phyloP scores from a whole-genome alignment of 495 filamentous ascomycete genomes.

The Penicillium dipodomyicola region DNA sequence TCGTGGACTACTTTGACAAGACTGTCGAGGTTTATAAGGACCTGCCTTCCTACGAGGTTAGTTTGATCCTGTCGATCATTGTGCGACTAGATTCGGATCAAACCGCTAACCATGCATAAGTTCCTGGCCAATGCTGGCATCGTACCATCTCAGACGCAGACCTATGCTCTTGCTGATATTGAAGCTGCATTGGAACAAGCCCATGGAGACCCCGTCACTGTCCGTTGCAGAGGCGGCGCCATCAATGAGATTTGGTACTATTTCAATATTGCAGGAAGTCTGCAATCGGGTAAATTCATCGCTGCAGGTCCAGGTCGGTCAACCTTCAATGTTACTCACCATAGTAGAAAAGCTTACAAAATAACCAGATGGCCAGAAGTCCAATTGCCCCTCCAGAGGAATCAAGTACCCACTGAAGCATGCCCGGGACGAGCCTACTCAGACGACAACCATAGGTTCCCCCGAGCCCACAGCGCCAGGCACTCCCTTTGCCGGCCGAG shows the following conservation, averaged over 20 bases:
- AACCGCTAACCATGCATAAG: slow-evolving; percentile 19
- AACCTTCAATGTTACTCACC: not conserved
- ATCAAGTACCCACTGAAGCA: slow-evolving; percentile 69
- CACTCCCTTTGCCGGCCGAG: slow-evolving; percentile 52
- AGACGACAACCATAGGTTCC: slow-evolving; percentile 30
- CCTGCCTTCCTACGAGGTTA: slow-evolving; percentile 45
- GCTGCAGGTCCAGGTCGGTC: slow-evolving; percentile 56
- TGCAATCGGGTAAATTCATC: slow-evolving; percentile 75
- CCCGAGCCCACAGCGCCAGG: slow-evolving; percentile 44
- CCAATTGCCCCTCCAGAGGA: slow-evolving; percentile 58
- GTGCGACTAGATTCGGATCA: not conserved
- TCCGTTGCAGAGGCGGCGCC: slow-evolving; percentile 59
- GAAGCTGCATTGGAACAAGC: slow-evolving; percentile 59
- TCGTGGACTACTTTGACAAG: slow-evolving; percentile 59
- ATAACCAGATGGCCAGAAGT: slow-evolving; percentile 54
- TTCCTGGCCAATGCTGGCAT: slow-evolving; percentile 51
- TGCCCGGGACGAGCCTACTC: slow-evolving; percentile 35
- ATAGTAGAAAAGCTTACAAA: not conserved
- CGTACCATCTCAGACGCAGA: slow-evolving; percentile 40
- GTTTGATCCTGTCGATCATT: slow-evolving; percentile 6
- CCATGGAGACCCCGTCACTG: slow-evolving; percentile 64
- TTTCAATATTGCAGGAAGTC: slow-evolving; percentile 73
- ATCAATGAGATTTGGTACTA: slow-evolving; percentile 85
- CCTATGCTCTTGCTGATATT: slow-evolving; percentile 63
- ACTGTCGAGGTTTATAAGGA: slow-evolving; percentile 51